Conservation (phyloP, 768 basidiomycete species). For the Boletus rufocinnamomeus region DNA sequence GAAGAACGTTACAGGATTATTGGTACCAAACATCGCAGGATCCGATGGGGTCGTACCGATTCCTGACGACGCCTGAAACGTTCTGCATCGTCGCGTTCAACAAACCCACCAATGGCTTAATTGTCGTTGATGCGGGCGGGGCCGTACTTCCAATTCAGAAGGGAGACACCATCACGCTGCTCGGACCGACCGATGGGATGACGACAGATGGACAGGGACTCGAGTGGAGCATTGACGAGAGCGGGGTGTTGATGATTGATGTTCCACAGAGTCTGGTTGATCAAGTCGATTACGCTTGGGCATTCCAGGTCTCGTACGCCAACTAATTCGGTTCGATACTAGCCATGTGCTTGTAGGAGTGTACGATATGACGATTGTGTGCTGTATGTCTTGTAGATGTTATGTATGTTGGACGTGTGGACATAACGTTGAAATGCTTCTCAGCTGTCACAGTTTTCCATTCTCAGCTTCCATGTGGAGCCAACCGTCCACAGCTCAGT, state of each 20-base stretch:
- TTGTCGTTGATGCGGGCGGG: slow-evolving; percentile 38
- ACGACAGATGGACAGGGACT: slow-evolving; percentile 17
- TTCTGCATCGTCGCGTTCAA: slow-evolving; percentile 53
- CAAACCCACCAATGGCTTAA: slow-evolving; percentile 34
- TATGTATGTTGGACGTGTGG: not conserved
- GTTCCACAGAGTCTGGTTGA: slow-evolving; percentile 29
- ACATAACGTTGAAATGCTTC: not conserved
- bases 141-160: slow-evolving; percentile 44
- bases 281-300: slow-evolving; percentile 41
- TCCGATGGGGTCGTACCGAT: slow-evolving; percentile 38
- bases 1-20: slow-evolving; percentile 38
- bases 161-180: slow-evolving; percentile 46
- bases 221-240: slow-evolving; percentile 34
- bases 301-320: slow-evolving; percentile 40
- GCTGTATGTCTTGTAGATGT: no score
- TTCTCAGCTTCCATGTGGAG: not conserved
- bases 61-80: slow-evolving; percentile 50
- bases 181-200: slow-evolving; percentile 32
- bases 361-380: not conserved
- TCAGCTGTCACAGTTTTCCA: not conserved
- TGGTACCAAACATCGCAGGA: slow-evolving; percentile 51
- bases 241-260: slow-evolving; percentile 35
- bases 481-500: not conserved
- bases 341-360: not conserved
- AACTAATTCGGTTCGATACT: not conserved